Conservation (phyloP, 2,329 filamentous ascomycete species). For the Trichoderma semiorbis region DNA sequence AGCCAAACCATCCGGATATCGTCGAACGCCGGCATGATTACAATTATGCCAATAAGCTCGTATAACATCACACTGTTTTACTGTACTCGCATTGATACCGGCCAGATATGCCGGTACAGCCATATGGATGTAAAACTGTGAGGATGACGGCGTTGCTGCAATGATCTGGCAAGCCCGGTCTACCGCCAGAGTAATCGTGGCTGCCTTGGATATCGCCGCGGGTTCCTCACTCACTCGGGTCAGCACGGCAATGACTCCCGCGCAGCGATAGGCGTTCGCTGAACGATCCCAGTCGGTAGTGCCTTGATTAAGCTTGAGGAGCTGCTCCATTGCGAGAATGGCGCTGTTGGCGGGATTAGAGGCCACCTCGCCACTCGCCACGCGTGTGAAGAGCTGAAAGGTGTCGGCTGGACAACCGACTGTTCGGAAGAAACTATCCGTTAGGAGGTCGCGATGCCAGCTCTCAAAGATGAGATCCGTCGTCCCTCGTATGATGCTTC, state of each 20-base stretch:
- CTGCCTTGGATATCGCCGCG: neutral
- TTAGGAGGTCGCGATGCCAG: slow-evolving; percentile 38
- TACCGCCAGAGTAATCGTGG: slow-evolving; percentile 31
- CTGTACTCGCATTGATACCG: slow-evolving; percentile 33
- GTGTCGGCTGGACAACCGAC: slow-evolving; percentile 39
- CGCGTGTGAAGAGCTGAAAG: slow-evolving; percentile 34
- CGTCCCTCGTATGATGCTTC: slow-evolving; percentile 25
- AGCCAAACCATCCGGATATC: slow-evolving; percentile 30
- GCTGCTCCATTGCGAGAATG: slow-evolving; percentile 27
- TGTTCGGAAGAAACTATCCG: slow-evolving; percentile 33
- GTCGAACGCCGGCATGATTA: slow-evolving; percentile 34
- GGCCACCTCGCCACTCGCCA: slow-evolving; percentile 26
- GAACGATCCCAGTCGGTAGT: slow-evolving; percentile 24
- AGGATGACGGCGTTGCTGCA: slow-evolving; percentile 29
- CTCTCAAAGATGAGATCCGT: slow-evolving; percentile 36
- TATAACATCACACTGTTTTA: slow-evolving; percentile 34
- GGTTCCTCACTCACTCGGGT: neutral
- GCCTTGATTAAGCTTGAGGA: slow-evolving; percentile 23
- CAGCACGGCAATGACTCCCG: slow-evolving; percentile 34
- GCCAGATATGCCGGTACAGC: slow-evolving; percentile 37
- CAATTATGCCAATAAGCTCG: slow-evolving; percentile 39
- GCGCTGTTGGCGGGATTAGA: slow-evolving; percentile 21
- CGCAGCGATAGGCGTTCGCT: slow-evolving; percentile 35
- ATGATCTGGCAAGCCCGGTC: slow-evolving; percentile 36
- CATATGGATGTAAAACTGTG: slow-evolving; percentile 39